phyloP scores from a whole-genome alignment of 192 early-diverging fungal species.

The Backusella liffmaniae region DNA sequence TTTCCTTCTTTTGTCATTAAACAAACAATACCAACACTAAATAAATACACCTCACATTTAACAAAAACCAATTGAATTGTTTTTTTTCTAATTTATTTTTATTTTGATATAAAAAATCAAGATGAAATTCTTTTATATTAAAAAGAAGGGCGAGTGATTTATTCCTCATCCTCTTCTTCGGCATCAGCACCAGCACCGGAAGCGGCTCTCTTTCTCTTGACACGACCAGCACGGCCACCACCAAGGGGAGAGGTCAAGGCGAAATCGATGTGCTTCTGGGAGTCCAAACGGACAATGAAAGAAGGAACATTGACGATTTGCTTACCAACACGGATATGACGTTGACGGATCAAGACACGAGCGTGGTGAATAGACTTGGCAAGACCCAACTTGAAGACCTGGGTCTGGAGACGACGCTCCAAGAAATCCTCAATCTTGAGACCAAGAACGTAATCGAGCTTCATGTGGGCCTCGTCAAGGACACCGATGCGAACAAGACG shows the following conservation, averaged over 20 bases:
- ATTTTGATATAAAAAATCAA: too few species aligned
- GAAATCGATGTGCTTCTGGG: conserved; percentile 64
- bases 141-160: conserved; percentile 11
- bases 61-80: too few species aligned
- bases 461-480: conserved; percentile 96
- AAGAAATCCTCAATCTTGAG: conserved; percentile 99
- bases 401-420: conserved; percentile 98
- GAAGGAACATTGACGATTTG: conserved; percentile 96
- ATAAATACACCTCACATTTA: too few species aligned
- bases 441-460: conserved; percentile 98
- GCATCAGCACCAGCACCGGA: conserved; percentile 61
- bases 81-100: too few species aligned
- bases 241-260: conserved; percentile 83
- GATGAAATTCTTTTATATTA: too few species aligned
- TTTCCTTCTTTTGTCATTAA: too few species aligned
- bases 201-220: conserved; percentile 91
- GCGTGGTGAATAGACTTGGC: conserved; percentile 99
- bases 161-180: conserved; percentile 66
- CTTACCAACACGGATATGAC: conserved; percentile 98
- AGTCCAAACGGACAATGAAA: conserved; percentile 90
- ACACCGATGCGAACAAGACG: conserved; percentile 98
- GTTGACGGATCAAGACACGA: conserved; percentile 96
- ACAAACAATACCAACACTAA: too few species aligned
- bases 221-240: conserved; percentile 97
- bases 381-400: conserved; percentile 97